Percentiles rank a stretch among this genome's conserved stretches.
These are phyloP conservation scores for Kluyveromyces aestuarii DNA, from an alignment of 805 yeast species.

Conservation along the genomic window DNA sequence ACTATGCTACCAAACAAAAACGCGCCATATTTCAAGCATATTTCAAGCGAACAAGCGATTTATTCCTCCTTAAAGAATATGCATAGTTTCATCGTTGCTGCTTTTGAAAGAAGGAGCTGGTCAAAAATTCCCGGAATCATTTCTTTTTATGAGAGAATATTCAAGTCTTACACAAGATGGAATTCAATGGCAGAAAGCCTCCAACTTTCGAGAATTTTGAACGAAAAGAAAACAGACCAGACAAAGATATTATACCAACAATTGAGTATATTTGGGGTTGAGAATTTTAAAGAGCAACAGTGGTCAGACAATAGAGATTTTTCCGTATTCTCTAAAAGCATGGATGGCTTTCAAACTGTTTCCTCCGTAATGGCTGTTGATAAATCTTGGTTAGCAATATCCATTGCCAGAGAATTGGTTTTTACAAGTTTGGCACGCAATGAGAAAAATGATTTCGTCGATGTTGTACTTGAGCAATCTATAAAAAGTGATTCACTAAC, in stretches of 20 bases:
- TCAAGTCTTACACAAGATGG: conserved; percentile 40
- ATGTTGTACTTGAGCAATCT: neutral
- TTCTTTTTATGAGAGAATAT: conserved; percentile 45
- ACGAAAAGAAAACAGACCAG: conserved; percentile 20
- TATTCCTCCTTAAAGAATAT: conserved; percentile 49
- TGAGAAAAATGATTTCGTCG: neutral
- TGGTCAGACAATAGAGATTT: conserved; percentile 23
- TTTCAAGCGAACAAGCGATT: conserved; percentile 36
- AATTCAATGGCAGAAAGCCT: conserved; percentile 16
- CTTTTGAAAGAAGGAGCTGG: conserved; percentile 51
- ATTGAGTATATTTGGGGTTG: conserved; percentile 4
- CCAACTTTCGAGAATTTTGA: conserved; percentile 23
- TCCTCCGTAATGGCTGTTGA: conserved; percentile 10
- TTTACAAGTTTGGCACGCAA: neutral
- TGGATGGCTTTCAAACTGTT: conserved; percentile 7
- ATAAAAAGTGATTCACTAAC: neutral
- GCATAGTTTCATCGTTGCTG: conserved; percentile 39
- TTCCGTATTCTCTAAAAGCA: conserved; percentile 12
- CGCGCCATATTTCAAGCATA: conserved; percentile 18
- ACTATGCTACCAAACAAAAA: conserved; percentile 36
- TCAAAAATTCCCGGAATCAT: conserved; percentile 61
- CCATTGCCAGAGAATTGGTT: conserved; percentile 13
- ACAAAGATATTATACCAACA: conserved; percentile 14
- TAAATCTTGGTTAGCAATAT: conserved; percentile 10
- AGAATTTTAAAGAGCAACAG: neutral